Conservation (phyloP, 805 yeast genomes). For the Candida patagonica region DNA sequence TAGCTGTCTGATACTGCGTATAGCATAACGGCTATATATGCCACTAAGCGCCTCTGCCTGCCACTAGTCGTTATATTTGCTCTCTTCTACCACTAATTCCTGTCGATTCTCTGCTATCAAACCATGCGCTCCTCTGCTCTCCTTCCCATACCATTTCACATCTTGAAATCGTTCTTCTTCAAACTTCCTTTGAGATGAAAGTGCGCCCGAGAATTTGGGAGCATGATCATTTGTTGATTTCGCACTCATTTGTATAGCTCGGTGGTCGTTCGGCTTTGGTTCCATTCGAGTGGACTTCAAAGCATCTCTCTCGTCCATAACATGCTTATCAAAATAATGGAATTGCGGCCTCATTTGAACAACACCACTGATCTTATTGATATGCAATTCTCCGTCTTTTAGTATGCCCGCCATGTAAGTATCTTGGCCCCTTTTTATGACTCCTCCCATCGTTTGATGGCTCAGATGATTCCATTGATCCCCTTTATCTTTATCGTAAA, state of each 20-base stretch:
- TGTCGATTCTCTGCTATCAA: too few relatives aligned
- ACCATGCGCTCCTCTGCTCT: too few relatives aligned
- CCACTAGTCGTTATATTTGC: too few relatives aligned
- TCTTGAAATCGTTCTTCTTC: slow-evolving; percentile 47
- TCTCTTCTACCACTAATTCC: too few relatives aligned
- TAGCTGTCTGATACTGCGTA: too few relatives aligned
- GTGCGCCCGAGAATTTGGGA: slow-evolving; percentile 61
- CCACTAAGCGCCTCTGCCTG: too few relatives aligned
- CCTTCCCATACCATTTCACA: slow-evolving; percentile 39
- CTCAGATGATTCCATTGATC: slow-evolving; percentile 55
- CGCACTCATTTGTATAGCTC: slow-evolving; percentile 71
- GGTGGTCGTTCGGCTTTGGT: slow-evolving; percentile 34
- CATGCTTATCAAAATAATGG: slow-evolving; percentile 60
- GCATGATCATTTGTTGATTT: slow-evolving; percentile 49
- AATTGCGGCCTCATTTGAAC: slow-evolving; percentile 79
- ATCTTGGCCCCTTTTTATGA: slow-evolving; percentile 32
- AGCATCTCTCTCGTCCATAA: slow-evolving; percentile 32
- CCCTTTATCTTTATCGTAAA: slow-evolving; percentile 56
- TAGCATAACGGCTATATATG: too few relatives aligned
- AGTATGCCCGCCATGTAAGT: slow-evolving; percentile 33
- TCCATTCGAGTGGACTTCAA: slow-evolving; percentile 27
- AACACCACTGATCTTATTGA: slow-evolving; percentile 56
- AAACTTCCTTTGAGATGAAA: slow-evolving; percentile 50
- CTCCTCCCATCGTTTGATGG: slow-evolving; percentile 63
- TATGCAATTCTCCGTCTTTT: slow-evolving; percentile 43